Evolutionary conservation across 257 asterid species (phyloP).

Genomic region (Craterostigma plantagineum): DNA sequence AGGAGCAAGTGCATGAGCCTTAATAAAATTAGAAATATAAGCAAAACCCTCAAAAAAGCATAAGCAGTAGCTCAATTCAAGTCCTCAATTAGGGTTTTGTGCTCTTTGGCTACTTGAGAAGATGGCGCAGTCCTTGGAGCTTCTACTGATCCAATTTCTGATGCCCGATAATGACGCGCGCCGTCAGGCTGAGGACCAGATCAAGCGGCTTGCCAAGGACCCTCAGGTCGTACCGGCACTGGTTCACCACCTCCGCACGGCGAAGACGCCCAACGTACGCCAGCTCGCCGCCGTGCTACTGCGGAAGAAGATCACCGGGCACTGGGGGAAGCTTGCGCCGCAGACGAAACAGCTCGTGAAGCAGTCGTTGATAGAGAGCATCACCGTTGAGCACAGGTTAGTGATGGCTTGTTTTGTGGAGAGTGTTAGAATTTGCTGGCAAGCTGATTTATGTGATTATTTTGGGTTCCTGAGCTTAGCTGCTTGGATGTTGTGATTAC

Average conservation of each 20-base stretch:
- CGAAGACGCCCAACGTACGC: slow-evolving; percentile 94
- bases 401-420: background rate
- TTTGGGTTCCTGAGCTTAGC: too few relatives aligned
- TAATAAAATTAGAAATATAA: too few relatives aligned
- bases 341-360: slow-evolving; percentile 65
- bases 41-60: too few relatives aligned
- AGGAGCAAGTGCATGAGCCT: too few relatives aligned
- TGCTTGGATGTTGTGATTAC: too few relatives aligned
- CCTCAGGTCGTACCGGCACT: slow-evolving; percentile 97
- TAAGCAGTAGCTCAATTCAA: too few relatives aligned
- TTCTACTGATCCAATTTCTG: slow-evolving; percentile 66
- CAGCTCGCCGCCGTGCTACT: slow-evolving; percentile 96
- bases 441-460: background rate
- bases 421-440: background rate
- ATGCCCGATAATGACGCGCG: slow-evolving; percentile 99
- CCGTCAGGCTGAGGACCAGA: slow-evolving; percentile 97
- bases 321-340: slow-evolving; percentile 78
- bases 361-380: slow-evolving; percentile 85
- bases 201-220: slow-evolving; percentile 85
- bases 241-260: slow-evolving; percentile 86
- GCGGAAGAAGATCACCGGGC: slow-evolving; percentile 96
- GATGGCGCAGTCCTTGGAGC: slow-evolving; percentile 95
- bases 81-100: too few relatives aligned
- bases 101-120: too few relatives aligned
- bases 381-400: slow-evolving; percentile 89